A percentile compares a stretch with the other conserved stretches of the same genome.
These are phyloP conservation scores for Pichia sp. DNA, from an alignment of 1,139 yeast species.

Conservation along the genomic window DNA sequence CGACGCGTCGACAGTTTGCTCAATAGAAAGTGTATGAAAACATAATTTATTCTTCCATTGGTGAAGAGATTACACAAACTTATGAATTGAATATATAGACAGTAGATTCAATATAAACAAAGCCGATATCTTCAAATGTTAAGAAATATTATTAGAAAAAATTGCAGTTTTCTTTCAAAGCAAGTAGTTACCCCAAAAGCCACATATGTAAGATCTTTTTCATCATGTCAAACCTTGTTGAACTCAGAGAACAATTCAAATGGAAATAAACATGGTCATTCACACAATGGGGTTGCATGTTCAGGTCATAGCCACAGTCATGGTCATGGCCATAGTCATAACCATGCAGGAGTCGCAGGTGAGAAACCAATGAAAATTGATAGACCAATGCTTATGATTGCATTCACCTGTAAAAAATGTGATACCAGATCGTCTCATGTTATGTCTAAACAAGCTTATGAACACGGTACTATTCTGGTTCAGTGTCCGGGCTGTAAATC, in stretches of 20 bases:
- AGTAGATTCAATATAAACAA: too few species aligned
- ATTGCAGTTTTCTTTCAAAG: not conserved
- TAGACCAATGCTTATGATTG: constrained; percentile 75
- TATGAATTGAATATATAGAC: too few species aligned
- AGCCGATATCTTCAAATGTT: not conserved
- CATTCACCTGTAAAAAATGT: constrained; percentile 91
- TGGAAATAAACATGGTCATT: constrained; percentile 3
- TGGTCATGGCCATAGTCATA: constrained; percentile 10
- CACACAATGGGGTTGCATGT: constrained; percentile 9
- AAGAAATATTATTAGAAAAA: not conserved
- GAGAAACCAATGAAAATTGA: constrained; percentile 37
- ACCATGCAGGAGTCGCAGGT: constrained; percentile 1
- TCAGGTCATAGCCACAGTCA: constrained; percentile 11
- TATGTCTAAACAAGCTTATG: constrained; percentile 87
- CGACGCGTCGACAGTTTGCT: not conserved
- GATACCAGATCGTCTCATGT: constrained; percentile 77
- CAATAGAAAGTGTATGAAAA: too few species aligned
- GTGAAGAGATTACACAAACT: too few species aligned
- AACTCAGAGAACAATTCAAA: not conserved
- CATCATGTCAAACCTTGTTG: not conserved
- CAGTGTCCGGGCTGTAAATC: constrained; percentile 89
- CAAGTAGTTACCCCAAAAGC: not conserved
- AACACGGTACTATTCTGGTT: constrained; percentile 77
- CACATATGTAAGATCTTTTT: not conserved
- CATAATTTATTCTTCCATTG: too few species aligned